A percentile compares a stretch with the other conserved stretches of the same genome.
Conservation (phyloP, 1,284 basidiomycete species). For the Ustilago hordei region DNA sequence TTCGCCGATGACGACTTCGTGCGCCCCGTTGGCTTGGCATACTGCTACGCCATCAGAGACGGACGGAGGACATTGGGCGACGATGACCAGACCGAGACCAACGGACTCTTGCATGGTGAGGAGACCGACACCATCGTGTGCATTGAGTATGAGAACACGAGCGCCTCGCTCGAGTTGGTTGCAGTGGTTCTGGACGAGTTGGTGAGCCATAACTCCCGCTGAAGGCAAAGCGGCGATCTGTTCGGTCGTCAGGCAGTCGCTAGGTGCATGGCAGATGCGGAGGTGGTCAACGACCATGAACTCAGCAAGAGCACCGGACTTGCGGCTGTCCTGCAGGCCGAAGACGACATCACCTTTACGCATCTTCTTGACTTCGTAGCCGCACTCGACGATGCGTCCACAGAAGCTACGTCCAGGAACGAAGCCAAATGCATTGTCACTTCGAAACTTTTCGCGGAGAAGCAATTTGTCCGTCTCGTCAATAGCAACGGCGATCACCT, state of each 20-base stretch:
- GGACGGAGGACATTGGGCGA: conserved; percentile 69
- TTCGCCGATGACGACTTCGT: conserved; percentile 70
- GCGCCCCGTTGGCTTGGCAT: conserved; percentile 70
- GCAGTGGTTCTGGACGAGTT: conserved; percentile 70
- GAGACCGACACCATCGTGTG: conserved; percentile 70
- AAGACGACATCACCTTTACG: conserved; percentile 71
- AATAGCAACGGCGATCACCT: conserved; percentile 70
- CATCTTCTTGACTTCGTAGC: conserved; percentile 68
- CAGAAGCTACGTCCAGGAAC: conserved; percentile 71
- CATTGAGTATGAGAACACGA: conserved; percentile 70
- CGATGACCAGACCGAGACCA: conserved; percentile 70
- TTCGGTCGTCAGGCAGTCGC: conserved; percentile 68
- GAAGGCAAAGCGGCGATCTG: conserved; percentile 71
- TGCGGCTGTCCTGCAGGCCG: conserved; percentile 69
- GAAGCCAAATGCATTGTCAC: conserved; percentile 68
- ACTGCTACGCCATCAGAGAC: conserved; percentile 68
- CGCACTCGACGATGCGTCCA: conserved; percentile 70
- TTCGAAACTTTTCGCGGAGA: conserved; percentile 66
- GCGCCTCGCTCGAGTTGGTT: conserved; percentile 66
- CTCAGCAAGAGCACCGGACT: conserved; percentile 70
- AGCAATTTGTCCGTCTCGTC: conserved; percentile 69
- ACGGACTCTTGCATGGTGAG: conserved; percentile 70
- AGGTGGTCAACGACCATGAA: conserved; percentile 69
- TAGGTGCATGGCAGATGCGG: conserved; percentile 69
- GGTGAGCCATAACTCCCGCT: conserved; percentile 69